These are phyloP conservation scores for Handroanthus guayacan DNA, from an alignment of 257 asterid genomes.

Conservation along the genomic window DNA sequence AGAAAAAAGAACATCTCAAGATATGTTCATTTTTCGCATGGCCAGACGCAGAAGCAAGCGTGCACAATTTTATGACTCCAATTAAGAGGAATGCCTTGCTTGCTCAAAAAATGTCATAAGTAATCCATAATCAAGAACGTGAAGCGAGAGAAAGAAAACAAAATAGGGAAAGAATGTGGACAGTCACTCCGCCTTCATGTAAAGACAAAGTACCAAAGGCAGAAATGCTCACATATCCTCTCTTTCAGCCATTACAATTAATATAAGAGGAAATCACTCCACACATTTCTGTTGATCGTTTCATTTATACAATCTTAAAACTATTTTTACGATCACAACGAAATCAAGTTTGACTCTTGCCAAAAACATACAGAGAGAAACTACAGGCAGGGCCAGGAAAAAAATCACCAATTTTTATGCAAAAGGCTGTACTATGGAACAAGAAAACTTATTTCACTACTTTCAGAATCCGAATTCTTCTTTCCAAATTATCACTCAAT, in stretches of 20 bases:
- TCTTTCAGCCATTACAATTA: neutral
- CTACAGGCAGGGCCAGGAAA: neutral
- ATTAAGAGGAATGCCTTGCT: conserved; percentile 11
- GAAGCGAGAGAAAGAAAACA: neutral
- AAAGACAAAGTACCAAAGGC: neutral
- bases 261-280: conserved; percentile 9
- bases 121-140: neutral
- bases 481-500: conserved; percentile 1
- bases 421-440: conserved; percentile 17
- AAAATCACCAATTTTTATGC: neutral
- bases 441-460: neutral
- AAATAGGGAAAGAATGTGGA: neutral
- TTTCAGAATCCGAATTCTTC: conserved; percentile 7
- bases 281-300: conserved; percentile 5
- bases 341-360: conserved; percentile 2
- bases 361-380: neutral
- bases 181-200: neutral
- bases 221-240: neutral
- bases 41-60: neutral
- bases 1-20: conserved; percentile 14
- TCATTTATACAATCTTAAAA: neutral
- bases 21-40: neutral
- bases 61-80: neutral
- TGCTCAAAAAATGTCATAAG: neutral
- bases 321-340: conserved; percentile 10